Evolutionary conservation across 2,329 filamentous ascomycete genomes (phyloP).

Genomic region (Alternaria sp.): DNA sequence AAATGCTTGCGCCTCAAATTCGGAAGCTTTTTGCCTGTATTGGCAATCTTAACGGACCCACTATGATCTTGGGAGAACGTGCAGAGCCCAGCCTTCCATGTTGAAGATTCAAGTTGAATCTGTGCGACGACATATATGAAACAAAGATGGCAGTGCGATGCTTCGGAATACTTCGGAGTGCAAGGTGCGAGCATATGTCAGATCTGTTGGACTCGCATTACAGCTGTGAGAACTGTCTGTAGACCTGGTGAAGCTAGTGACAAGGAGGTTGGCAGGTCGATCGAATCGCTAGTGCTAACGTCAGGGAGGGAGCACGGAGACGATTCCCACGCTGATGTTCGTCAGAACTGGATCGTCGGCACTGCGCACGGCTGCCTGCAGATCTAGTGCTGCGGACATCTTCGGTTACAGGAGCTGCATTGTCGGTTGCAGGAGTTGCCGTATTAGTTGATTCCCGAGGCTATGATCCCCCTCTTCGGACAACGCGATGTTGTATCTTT

Average conservation of each 20-base stretch:
- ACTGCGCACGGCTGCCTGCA: constrained; percentile 23
- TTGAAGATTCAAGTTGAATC: constrained; percentile 3
- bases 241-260: constrained; percentile 8
- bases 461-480: constrained; percentile 7
- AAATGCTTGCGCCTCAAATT: constrained; percentile 7
- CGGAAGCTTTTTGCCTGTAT: constrained; percentile 20
- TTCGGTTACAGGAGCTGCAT: constrained; percentile 6
- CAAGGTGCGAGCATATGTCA: not conserved
- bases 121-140: constrained; percentile 1
- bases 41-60: constrained; percentile 29
- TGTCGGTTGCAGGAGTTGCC: not conserved
- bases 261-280: constrained; percentile 9
- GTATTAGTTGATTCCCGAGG: not conserved
- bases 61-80: constrained; percentile 12
- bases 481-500: constrained; percentile 8
- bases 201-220: not conserved
- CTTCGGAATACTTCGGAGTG: not conserved
- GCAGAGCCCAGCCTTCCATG: constrained; percentile 1
- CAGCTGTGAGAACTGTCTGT: constrained; percentile 7
- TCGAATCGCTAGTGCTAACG: constrained; percentile 10
- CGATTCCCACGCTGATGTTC: constrained; percentile 1
- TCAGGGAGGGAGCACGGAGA: constrained; percentile 11
- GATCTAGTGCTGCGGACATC: constrained; percentile 19
- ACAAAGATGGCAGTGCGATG: not conserved
- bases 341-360: constrained; percentile 28